phyloP scores from a whole-genome alignment of 768 basidiomycete genomes.

The Leccinellum luteum region DNA sequence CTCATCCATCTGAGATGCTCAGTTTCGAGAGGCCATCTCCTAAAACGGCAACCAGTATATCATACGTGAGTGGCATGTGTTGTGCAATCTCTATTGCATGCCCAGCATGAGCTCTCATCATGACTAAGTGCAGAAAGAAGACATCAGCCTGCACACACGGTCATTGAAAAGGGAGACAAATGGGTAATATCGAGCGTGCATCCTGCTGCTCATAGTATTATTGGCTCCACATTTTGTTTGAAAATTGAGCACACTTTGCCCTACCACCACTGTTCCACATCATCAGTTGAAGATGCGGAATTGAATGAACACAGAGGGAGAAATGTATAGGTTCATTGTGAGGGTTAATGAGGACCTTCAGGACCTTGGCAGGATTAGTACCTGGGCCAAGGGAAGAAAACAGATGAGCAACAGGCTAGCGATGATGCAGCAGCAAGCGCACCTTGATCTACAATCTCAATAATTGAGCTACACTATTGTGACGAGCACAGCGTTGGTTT shows the following conservation, averaged over 20 bases:
- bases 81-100: slow-evolving; percentile 69
- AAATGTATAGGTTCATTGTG: slow-evolving; percentile 66
- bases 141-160: background rate
- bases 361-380: slow-evolving; percentile 47
- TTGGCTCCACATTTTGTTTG: slow-evolving; percentile 58
- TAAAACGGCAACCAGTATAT: slow-evolving; percentile 72
- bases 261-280: slow-evolving; percentile 33
- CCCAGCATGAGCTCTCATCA: slow-evolving; percentile 42
- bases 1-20: slow-evolving; percentile 88
- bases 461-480: slow-evolving; percentile 54
- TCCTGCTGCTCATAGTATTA: slow-evolving; percentile 65
- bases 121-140: slow-evolving; percentile 43
- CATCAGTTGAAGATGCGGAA: background rate
- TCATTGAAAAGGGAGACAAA: slow-evolving; percentile 34
- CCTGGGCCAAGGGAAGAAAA: slow-evolving; percentile 31
- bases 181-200: slow-evolving; percentile 62
- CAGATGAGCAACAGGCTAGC: background rate
- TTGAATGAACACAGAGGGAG: background rate
- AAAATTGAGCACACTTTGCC: slow-evolving; percentile 59
- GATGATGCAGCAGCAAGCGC: background rate
- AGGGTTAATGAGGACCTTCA: slow-evolving; percentile 80
- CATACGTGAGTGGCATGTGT: slow-evolving; percentile 54
- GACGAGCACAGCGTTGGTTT: slow-evolving; percentile 33
- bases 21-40: slow-evolving; percentile 85
- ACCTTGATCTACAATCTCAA: slow-evolving; percentile 64